Evolutionary conservation across 495 filamentous ascomycete species (phyloP).

Genomic region (Hypomontagnella submonticulosa): DNA sequence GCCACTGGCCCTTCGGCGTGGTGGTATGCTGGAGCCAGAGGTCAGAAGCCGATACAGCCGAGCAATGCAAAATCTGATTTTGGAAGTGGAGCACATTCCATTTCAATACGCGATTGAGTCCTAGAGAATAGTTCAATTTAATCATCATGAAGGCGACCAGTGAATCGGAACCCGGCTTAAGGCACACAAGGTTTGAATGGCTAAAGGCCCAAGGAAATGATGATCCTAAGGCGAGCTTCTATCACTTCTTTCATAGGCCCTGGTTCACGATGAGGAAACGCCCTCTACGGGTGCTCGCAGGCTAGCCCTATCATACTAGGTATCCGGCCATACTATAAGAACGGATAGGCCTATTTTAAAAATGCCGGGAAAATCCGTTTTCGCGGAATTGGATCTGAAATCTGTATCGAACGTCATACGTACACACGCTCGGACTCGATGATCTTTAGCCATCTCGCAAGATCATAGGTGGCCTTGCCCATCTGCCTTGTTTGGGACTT

Average conservation of each 20-base stretch:
- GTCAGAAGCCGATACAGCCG: too few relatives aligned
- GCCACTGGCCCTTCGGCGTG: too few relatives aligned
- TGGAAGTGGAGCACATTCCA: too few relatives aligned
- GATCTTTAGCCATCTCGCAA: slow-evolving; percentile 22
- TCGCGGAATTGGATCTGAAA: slow-evolving; percentile 26
- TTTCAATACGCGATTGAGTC: too few relatives aligned
- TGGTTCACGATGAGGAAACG: not conserved
- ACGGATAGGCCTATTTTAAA: slow-evolving; percentile 14
- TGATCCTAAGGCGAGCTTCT: slow-evolving; percentile 17
- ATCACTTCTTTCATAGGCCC: not conserved
- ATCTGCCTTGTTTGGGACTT: slow-evolving; percentile 16
- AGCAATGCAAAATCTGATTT: too few relatives aligned
- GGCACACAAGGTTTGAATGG: too few relatives aligned
- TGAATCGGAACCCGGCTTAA: too few relatives aligned
- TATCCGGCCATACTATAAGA: slow-evolving; percentile 25
- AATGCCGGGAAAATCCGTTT: slow-evolving; percentile 20
- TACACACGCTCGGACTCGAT: slow-evolving; percentile 12
- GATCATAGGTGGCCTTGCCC: slow-evolving; percentile 37
- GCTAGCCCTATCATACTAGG: slow-evolving; percentile 31
- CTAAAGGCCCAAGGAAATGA: slow-evolving; percentile 3
- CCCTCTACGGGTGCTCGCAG: slow-evolving; percentile 20
- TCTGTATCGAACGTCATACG: slow-evolving; percentile 7
- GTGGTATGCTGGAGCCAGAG: too few relatives aligned
- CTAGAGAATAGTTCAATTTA: too few relatives aligned
- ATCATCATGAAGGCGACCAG: too few relatives aligned